These are phyloP conservation scores for Backusella macrospora DNA, from an alignment of 192 early-diverging fungal species.

Conservation along the genomic window DNA sequence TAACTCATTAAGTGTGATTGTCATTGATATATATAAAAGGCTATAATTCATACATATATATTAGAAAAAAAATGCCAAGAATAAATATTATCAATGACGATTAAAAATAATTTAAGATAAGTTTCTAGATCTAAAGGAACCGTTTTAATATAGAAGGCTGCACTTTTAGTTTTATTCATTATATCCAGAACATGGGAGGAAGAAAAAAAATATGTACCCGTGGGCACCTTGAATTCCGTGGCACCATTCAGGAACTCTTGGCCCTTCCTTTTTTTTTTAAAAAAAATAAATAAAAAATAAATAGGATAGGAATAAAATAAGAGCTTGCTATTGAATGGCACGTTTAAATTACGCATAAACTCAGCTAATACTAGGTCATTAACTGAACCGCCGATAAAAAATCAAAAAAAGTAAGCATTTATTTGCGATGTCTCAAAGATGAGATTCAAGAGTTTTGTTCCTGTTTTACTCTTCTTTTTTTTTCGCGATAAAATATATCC, in stretches of 20 bases:
- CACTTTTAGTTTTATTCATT: not conserved
- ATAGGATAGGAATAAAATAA: not conserved
- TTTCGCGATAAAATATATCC: not conserved
- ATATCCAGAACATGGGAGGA: not conserved
- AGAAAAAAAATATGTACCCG: not conserved
- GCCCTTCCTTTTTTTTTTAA: not conserved
- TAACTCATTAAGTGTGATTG: too few relatives aligned
- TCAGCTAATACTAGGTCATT: not conserved
- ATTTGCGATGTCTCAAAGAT: not conserved
- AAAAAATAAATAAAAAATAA: too few relatives aligned
- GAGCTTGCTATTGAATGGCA: not conserved
- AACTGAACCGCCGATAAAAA: not conserved
- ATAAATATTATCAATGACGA: not conserved
- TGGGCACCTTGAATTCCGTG: too few relatives aligned
- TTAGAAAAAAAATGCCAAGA: not conserved
- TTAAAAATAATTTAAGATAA: not conserved
- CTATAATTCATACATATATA: too few relatives aligned
- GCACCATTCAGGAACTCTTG: not conserved
- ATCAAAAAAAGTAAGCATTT: not conserved
- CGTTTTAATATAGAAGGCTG: not conserved
- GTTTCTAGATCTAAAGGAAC: not conserved
- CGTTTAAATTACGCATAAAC: conserved; percentile 12
- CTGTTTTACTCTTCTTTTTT: not conserved
- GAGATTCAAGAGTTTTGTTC: not conserved
- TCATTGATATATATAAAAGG: too few relatives aligned